Conservation (phyloP, 305 asterid genomes). For the Fraxinus xanthoxyloides region DNA sequence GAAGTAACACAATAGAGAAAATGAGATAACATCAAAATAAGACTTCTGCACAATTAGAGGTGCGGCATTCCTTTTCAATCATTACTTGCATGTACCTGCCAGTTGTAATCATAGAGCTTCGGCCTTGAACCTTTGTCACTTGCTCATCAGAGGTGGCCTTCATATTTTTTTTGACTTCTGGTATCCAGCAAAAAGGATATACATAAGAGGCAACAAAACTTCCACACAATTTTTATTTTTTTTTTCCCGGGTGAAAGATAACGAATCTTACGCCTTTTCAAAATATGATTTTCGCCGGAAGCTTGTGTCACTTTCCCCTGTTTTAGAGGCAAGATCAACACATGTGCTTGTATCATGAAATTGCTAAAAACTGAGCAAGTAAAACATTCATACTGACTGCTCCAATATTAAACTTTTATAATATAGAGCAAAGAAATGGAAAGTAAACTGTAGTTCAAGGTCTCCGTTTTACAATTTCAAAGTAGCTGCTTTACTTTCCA, state of each 20-base stretch:
- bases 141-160: constrained; percentile 38
- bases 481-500: neutral
- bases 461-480: constrained; percentile 3
- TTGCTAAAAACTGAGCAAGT: constrained; percentile 1
- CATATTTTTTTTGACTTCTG: constrained; percentile 38
- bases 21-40: constrained; percentile 11
- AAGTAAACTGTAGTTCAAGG: neutral
- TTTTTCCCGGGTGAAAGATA: constrained; percentile 7
- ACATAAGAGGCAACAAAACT: constrained; percentile 8
- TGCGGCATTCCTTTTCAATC: constrained; percentile 10
- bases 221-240: constrained; percentile 6
- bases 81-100: constrained; percentile 34
- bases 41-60: neutral
- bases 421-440: constrained; percentile 2
- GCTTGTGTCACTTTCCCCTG: constrained; percentile 48
- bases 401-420: neutral
- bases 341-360: constrained; percentile 7
- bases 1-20: constrained; percentile 11
- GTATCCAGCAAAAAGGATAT: constrained; percentile 22
- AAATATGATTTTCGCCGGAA: constrained; percentile 31
- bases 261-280: constrained; percentile 46
- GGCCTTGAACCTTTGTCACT: constrained; percentile 41
- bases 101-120: constrained; percentile 35
- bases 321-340: constrained; percentile 26
- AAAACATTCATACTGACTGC: neutral